Base-by-base conservation (phyloP, 2,329 filamentous ascomycete genomes). In the Knufia petricola region DNA sequence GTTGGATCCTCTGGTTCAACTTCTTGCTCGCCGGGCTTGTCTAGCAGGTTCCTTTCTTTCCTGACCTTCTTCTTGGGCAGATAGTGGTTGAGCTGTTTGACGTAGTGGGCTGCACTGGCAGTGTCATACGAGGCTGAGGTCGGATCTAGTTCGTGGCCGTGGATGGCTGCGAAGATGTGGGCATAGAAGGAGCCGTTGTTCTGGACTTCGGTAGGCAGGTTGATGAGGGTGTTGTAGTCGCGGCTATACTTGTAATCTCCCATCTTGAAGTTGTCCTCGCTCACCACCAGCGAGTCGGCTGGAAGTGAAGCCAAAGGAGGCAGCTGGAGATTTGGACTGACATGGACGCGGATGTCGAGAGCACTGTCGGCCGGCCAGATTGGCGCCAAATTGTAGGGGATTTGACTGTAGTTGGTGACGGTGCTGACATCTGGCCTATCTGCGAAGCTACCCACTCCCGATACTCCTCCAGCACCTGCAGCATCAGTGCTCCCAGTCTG, bases 161-260 rank as follows among this genome's bases (percentile, higher is more conserved):
- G 70, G 55, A 94, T 78, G 9, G 81, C 87, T 52, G 96, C 72
- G 60, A 88, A 95, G 67, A 96, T 94, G 66, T 98, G 92, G 2
- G 86, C 90, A 81, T 87, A 95, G 8, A 98, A 76, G 1, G 90
- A 95, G 28, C 87, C 88, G 64, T 96, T 96, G 57, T 88, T 77
- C 72, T 95, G 89, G 0, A 94, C 88, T 36, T 79, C 74, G 53
- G 74, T 73, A 2, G 92, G 90, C 3, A 96, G 81, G 2, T 74
- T 69, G 62, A 98, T 87, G 31, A 74, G 82, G 4, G 85, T 85
- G 57, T 90, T 82, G 50, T 89, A 76, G 48, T 83, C 75, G 50
- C 92, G 79, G 61, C 77, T 82, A 60, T 96, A 88, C 50, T 80
- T 83, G 62, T 75, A 87, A 66, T 94, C 83, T 52, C 85, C 85